phyloP scores from a whole-genome alignment of 345 rosid species.

The Pugionium cornutum region DNA sequence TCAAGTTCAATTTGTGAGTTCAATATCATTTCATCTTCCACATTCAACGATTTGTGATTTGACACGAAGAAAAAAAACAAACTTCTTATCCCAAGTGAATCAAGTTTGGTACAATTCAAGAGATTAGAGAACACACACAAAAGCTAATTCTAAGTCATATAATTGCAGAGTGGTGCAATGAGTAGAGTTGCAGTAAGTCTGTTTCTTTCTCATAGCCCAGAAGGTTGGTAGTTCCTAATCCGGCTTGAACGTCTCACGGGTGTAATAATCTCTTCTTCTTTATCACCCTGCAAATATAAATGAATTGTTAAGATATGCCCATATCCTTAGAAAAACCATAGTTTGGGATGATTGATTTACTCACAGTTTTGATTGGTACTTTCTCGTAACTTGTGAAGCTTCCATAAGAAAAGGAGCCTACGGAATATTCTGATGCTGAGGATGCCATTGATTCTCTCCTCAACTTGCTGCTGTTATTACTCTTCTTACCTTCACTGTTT shows the following conservation, averaged over 20 bases:
- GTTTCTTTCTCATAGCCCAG: constrained; percentile 44
- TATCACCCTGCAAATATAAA: constrained; percentile 49
- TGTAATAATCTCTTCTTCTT: constrained; percentile 55
- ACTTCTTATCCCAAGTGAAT: neutral
- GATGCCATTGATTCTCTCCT: constrained; percentile 66
- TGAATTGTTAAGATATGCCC: too few relatives aligned
- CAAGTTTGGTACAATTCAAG: constrained; percentile 21
- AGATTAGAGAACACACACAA: constrained; percentile 5
- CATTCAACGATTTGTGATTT: neutral
- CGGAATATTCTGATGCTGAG: constrained; percentile 68
- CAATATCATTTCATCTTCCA: too few relatives aligned
- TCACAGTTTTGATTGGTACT: constrained; percentile 61
- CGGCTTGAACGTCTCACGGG: constrained; percentile 91
- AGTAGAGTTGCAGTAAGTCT: neutral
- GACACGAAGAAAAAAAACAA: neutral
- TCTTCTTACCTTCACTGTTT: constrained; percentile 29
- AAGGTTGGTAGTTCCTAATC: constrained; percentile 52
- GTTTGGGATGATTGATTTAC: constrained; percentile 16
- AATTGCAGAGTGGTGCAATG: constrained; percentile 41
- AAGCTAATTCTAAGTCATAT: neutral
- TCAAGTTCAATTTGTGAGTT: too few relatives aligned
- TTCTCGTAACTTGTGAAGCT: constrained; percentile 83
- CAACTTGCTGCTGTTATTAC: constrained; percentile 32
- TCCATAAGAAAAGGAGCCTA: constrained; percentile 58
- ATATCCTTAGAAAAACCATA: neutral